phyloP scores from a whole-genome alignment of 1,284 basidiomycete genomes.

The Stygiomarasmius scandens region DNA sequence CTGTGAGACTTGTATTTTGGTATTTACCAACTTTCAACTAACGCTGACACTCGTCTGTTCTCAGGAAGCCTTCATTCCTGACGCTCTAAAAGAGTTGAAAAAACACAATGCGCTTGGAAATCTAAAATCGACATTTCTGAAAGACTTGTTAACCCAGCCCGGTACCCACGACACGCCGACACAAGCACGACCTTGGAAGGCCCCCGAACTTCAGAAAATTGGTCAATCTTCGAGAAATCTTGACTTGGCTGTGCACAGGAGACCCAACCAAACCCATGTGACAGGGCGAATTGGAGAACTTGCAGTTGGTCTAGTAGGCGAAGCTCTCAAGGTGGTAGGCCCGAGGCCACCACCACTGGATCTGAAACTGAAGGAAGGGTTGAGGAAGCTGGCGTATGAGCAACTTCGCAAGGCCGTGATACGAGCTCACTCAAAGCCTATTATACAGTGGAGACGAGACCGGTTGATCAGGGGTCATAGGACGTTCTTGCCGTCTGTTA shows the following conservation, averaged over 20 bases:
- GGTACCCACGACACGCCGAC: too few relatives aligned
- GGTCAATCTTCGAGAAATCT: constrained; percentile 39
- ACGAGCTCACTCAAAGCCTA: constrained; percentile 1
- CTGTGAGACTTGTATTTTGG: constrained; percentile 36
- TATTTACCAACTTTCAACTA: neutral
- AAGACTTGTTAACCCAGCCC: too few relatives aligned
- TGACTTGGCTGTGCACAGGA: constrained; percentile 55
- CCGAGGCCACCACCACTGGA: constrained; percentile 16
- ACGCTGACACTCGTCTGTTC: too few relatives aligned
- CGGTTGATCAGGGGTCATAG: constrained; percentile 23
- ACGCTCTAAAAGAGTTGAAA: too few relatives aligned
- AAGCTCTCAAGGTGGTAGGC: constrained; percentile 55
- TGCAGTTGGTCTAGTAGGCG: constrained; percentile 51
- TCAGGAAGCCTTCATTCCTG: too few relatives aligned
- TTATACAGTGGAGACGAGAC: constrained; percentile 29
- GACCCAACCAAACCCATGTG: constrained; percentile 59
- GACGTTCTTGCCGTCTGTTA: constrained; percentile 32
- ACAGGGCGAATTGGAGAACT: constrained; percentile 58
- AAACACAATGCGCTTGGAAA: too few relatives aligned
- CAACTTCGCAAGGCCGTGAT: constrained; percentile 18
- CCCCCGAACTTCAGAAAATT: too few relatives aligned
- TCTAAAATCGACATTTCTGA: too few relatives aligned
- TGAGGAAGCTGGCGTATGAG: constrained; percentile 18
- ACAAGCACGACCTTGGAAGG: too few relatives aligned
- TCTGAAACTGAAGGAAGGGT: neutral